These are phyloP conservation scores for Calocybe cyanea DNA, from an alignment of 768 basidiomycete genomes.

Conservation along the genomic window DNA sequence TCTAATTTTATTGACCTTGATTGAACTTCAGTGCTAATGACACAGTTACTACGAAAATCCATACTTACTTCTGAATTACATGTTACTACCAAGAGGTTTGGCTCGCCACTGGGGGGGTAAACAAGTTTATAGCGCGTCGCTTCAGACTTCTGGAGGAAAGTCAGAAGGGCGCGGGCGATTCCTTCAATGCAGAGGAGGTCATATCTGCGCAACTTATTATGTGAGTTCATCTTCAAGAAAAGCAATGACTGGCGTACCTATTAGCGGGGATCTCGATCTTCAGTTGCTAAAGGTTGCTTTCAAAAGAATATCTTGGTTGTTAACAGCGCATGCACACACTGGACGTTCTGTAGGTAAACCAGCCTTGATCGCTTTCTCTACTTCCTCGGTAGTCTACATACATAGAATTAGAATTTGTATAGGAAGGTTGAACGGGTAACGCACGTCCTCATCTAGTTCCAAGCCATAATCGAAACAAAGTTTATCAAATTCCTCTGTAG, in stretches of 20 bases:
- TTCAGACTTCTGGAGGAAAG: conserved; percentile 70
- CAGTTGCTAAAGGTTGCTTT: conserved; percentile 61
- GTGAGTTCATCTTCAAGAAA: conserved; percentile 6
- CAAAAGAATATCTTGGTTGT: not conserved
- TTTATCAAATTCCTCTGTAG: conserved; percentile 91
- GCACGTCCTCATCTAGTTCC: conserved; percentile 95
- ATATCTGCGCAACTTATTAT: conserved; percentile 54
- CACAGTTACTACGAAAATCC: not conserved
- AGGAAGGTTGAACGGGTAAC: conserved; percentile 17
- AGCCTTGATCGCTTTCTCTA: conserved; percentile 76
- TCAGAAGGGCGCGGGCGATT: conserved; percentile 78
- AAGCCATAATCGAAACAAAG: conserved; percentile 97
- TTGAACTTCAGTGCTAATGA: not conserved
- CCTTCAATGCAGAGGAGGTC: conserved; percentile 98
- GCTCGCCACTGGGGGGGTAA: conserved; percentile 68
- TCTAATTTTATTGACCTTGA: conserved; percentile 75
- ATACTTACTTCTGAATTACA: conserved; percentile 67
- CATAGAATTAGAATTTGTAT: not conserved
- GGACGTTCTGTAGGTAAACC: conserved; percentile 84
- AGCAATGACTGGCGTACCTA: conserved; percentile 42
- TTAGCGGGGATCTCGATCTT: conserved; percentile 99
- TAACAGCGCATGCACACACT: conserved; percentile 37
- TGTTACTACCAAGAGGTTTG: conserved; percentile 59
- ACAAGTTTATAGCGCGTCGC: conserved; percentile 72
- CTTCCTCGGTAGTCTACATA: conserved; percentile 82